phyloP scores from a whole-genome alignment of 371 early-diverging fungal species.

The Conidiobolus incongruus region DNA sequence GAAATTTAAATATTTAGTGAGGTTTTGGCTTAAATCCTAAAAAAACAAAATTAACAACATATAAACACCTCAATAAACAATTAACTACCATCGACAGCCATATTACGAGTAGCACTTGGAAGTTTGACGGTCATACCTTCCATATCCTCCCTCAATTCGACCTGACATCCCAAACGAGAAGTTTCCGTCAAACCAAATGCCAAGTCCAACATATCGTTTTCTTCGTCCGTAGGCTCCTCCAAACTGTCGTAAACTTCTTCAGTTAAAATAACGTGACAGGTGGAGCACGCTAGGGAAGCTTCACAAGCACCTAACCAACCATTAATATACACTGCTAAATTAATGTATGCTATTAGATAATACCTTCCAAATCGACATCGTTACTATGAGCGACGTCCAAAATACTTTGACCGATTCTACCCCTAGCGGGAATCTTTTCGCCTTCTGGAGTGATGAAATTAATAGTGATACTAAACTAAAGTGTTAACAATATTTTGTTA shows the following conservation, averaged over 20 bases:
- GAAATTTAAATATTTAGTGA: too few species aligned
- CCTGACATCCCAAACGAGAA: slow-evolving; percentile 95
- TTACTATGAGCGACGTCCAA: slow-evolving; percentile 90
- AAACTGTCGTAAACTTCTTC: slow-evolving; percentile 65
- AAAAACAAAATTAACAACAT: background rate
- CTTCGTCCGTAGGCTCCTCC: slow-evolving; percentile 91
- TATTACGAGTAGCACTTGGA: slow-evolving; percentile 90
- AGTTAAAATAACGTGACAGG: slow-evolving; percentile 92
- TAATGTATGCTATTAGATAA: background rate
- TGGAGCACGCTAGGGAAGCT: slow-evolving; percentile 88
- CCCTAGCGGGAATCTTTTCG: slow-evolving; percentile 46
- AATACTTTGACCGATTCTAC: slow-evolving; percentile 67
- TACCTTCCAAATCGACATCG: slow-evolving; percentile 91
- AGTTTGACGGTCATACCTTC: slow-evolving; percentile 76
- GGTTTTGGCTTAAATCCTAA: slow-evolving; percentile 6
- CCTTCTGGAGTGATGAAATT: slow-evolving; percentile 48
- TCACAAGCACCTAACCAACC: slow-evolving; percentile 78
- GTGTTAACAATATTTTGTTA: background rate
- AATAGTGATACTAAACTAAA: slow-evolving; percentile 15
- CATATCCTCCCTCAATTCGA: slow-evolving; percentile 59
- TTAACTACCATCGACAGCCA: slow-evolving; percentile 73
- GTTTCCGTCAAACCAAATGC: slow-evolving; percentile 96
- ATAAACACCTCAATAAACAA: background rate
- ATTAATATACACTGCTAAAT: background rate
- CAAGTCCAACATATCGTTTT: slow-evolving; percentile 97